A percentile compares a stretch with the other conserved stretches of the same genome.
Conservation (phyloP, 306 rosid genomes). For the Cicer pinnatifidum region DNA sequence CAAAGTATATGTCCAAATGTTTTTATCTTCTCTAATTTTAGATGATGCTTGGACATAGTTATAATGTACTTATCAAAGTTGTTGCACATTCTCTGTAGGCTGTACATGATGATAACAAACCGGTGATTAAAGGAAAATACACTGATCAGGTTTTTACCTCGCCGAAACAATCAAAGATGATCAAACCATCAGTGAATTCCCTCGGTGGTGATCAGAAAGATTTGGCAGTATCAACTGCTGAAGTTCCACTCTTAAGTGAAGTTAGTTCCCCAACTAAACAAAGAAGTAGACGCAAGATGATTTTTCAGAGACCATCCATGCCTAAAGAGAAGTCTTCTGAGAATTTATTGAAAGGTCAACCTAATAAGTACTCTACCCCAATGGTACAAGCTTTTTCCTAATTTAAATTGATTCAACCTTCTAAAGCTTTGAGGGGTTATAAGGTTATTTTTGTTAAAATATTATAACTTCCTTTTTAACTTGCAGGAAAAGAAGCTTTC, state of each 20-base stretch:
- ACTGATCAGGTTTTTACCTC: conserved; percentile 50
- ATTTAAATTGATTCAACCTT: conserved; percentile 1
- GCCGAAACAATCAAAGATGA: conserved; percentile 60
- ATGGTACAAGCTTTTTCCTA: conserved; percentile 52
- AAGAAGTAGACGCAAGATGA: conserved; percentile 68
- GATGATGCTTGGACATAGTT: conserved; percentile 34
- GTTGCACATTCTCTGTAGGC: conserved; percentile 55
- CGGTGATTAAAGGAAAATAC: conserved; percentile 61
- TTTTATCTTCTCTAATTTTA: background rate
- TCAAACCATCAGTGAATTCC: conserved; percentile 57
- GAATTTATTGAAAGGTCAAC: conserved; percentile 50
- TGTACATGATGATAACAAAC: conserved; percentile 57
- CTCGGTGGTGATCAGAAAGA: conserved; percentile 57
- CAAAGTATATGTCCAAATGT: background rate
- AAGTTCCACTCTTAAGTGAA: conserved; percentile 54
- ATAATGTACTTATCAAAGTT: conserved; percentile 33
- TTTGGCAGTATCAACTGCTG: conserved; percentile 47
- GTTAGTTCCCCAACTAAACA: conserved; percentile 56
- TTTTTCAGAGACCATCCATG: conserved; percentile 48
- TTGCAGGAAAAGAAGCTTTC: conserved; percentile 80
- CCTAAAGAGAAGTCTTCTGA: conserved; percentile 58
- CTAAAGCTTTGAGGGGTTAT: conserved; percentile 36
- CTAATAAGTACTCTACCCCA: conserved; percentile 50
- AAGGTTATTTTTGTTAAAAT: background rate
- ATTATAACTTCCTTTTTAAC: conserved; percentile 26